Percentiles rank a stretch among this genome's conserved stretches.
Evolutionary conservation across 129 eudicot genomes (phyloP).

Genomic region (Glebionis coronaria): DNA sequence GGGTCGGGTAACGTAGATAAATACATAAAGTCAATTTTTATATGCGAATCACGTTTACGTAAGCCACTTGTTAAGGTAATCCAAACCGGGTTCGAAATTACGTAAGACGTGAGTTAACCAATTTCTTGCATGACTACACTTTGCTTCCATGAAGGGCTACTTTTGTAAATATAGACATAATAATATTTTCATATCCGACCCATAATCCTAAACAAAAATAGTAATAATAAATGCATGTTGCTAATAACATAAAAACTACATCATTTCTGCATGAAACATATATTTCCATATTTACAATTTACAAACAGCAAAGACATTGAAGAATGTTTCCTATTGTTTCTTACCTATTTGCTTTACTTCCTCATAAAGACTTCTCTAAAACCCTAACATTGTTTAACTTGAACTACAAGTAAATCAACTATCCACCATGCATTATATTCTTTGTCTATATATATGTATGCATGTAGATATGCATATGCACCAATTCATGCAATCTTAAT

Average conservation of each 20-base stretch:
- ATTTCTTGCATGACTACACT: constrained; percentile 31
- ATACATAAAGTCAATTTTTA: too few species aligned
- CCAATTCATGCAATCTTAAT: constrained; percentile 5
- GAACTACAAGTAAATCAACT: constrained; percentile 59
- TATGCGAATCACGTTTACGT: too few species aligned
- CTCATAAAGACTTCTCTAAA: constrained; percentile 25
- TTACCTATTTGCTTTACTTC: constrained; percentile 35
- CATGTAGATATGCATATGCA: neutral
- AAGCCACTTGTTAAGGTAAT: constrained; percentile 27
- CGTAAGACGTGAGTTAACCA: too few species aligned
- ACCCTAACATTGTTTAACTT: constrained; percentile 53
- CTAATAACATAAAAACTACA: too few species aligned
- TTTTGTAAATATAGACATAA: constrained; percentile 29
- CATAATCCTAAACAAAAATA: too few species aligned
- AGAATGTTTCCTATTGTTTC: constrained; percentile 23
- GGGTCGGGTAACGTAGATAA: too few species aligned
- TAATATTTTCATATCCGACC: too few species aligned
- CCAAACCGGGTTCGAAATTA: constrained; percentile 20
- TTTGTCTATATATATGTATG: constrained; percentile 23
- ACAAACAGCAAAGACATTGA: constrained; percentile 16
- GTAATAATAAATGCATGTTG: too few species aligned
- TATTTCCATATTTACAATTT: too few species aligned
- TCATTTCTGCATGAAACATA: too few species aligned
- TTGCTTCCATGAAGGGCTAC: constrained; percentile 34
- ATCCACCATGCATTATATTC: constrained; percentile 25